These are phyloP conservation scores for Vaucheria bursata DNA, from an alignment of 352 stramenopile genomes.

Conservation along the genomic window DNA sequence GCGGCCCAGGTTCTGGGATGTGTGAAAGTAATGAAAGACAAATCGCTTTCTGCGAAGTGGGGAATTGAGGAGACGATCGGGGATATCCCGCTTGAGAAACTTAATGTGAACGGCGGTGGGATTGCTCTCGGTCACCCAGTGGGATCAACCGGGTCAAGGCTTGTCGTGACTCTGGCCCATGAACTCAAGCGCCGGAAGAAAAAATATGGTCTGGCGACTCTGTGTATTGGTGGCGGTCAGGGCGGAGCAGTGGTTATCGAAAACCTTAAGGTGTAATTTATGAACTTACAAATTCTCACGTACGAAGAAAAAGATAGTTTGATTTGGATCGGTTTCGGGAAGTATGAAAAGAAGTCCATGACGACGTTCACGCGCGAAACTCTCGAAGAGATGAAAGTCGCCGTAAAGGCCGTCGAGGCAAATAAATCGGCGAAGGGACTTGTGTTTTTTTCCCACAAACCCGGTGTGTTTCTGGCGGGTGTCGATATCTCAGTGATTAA, in stretches of 20 bases:
- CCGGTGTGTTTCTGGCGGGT: background rate
- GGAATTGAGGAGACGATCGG: background rate
- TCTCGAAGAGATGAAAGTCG: background rate
- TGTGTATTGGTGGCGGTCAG: background rate
- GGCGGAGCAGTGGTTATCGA: background rate
- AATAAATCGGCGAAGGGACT: background rate
- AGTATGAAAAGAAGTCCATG: constrained; percentile 2
- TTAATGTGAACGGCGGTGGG: background rate
- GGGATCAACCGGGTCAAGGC: background rate
- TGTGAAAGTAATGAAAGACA: background rate
- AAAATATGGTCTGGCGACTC: background rate
- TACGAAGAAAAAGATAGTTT: background rate
- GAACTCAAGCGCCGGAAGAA: background rate
- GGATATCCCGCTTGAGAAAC: background rate
- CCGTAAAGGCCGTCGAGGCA: background rate
- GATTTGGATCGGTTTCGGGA: background rate
- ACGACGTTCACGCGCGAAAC: background rate
- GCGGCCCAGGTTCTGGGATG: background rate
- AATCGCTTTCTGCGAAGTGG: background rate
- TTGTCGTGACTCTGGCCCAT: background rate
- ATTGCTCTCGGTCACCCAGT: background rate
- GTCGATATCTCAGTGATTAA: background rate
- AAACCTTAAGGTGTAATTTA: background rate
- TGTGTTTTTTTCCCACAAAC: background rate
- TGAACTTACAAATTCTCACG: background rate